Evolutionary conservation across 2,329 filamentous ascomycete species (phyloP).

Genomic region (Lasiodiplodia hormozganensis): DNA sequence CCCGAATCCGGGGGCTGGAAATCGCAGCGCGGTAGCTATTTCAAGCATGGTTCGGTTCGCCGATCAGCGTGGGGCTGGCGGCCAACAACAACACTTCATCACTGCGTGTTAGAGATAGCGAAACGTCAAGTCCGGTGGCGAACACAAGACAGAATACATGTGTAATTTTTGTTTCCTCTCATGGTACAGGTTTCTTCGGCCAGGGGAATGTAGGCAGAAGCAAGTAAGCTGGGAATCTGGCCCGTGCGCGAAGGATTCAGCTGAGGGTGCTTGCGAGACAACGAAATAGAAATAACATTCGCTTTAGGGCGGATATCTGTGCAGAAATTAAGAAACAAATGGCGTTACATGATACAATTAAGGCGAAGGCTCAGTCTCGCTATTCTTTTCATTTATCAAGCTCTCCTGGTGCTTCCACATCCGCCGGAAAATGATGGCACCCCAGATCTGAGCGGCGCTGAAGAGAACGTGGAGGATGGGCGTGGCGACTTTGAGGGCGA

Average conservation of each 20-base stretch:
- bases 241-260: slow-evolving; percentile 1
- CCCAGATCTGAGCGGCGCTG: slow-evolving; percentile 52
- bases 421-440: slow-evolving; percentile 49
- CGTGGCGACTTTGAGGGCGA: slow-evolving; percentile 53
- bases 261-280: background rate
- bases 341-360: too few species aligned
- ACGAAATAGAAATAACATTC: background rate
- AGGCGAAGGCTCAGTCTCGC: too few species aligned
- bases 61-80: background rate
- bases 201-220: background rate
- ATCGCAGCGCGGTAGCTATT: background rate
- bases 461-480: slow-evolving; percentile 54
- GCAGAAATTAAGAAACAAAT: background rate
- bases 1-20: background rate
- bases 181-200: background rate
- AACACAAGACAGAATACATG: background rate
- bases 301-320: background rate
- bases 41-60: background rate
- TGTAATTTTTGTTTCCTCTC: background rate
- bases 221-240: background rate
- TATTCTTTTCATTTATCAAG: slow-evolving; percentile 21
- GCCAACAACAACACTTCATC: background rate
- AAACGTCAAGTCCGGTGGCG: background rate
- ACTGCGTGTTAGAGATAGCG: background rate
- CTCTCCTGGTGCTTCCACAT: slow-evolving; percentile 45